Conservation (phyloP, 805 yeast species). For the Clavispora asparagi region DNA sequence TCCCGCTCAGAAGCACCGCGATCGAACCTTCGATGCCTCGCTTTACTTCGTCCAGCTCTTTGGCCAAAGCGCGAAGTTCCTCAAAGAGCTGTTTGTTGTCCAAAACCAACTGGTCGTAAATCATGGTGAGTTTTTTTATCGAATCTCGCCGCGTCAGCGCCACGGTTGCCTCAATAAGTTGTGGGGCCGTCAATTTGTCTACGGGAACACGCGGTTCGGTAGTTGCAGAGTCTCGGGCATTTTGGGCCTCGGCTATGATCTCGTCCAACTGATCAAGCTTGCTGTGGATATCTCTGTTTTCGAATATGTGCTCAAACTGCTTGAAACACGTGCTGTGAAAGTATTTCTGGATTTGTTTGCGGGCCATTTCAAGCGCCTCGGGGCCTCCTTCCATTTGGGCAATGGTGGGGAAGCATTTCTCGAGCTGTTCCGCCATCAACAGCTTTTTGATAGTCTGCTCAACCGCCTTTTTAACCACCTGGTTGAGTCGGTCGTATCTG, state of each 20-base stretch:
- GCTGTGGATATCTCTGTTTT: slow-evolving; percentile 40
- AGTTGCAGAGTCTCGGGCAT: slow-evolving; percentile 15
- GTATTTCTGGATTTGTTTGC: slow-evolving; percentile 46
- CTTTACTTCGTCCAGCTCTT: slow-evolving; percentile 18
- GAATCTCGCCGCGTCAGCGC: slow-evolving; percentile 17
- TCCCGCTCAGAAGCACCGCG: slow-evolving; percentile 9
- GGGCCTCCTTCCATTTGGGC: slow-evolving; percentile 43
- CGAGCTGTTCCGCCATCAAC: slow-evolving; percentile 45
- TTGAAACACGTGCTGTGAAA: slow-evolving; percentile 45
- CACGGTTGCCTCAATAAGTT: slow-evolving; percentile 29
- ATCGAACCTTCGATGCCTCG: slow-evolving; percentile 17
- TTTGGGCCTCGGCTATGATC: slow-evolving; percentile 38
- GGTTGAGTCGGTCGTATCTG: slow-evolving; percentile 44
- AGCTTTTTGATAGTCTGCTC: slow-evolving; percentile 47
- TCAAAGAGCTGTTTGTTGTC: slow-evolving; percentile 29
- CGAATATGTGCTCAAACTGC: slow-evolving; percentile 52
- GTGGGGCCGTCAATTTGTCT: slow-evolving; percentile 25
- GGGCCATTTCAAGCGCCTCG: slow-evolving; percentile 41
- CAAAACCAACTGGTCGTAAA: slow-evolving; percentile 30
- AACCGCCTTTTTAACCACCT: slow-evolving; percentile 50
- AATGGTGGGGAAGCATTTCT: slow-evolving; percentile 51
- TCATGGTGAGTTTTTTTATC: slow-evolving; percentile 25
- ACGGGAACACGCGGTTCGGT: slow-evolving; percentile 19
- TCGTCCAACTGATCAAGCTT: slow-evolving; percentile 46
- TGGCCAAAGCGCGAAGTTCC: slow-evolving; percentile 17